phyloP scores from a whole-genome alignment of 371 early-diverging fungal species.

The Mortierella sp. region DNA sequence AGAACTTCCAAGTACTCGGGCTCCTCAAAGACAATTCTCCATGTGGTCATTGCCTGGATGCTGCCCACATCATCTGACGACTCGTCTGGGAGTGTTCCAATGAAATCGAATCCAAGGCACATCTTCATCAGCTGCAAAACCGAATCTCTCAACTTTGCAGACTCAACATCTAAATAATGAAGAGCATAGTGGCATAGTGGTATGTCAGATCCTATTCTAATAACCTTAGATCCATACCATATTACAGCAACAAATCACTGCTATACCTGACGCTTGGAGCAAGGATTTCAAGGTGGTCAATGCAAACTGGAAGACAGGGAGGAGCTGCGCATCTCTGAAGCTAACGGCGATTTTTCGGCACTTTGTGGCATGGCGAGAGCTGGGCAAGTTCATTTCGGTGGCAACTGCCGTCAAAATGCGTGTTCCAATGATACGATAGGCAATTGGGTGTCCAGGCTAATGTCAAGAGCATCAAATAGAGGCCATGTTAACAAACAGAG shows the following conservation, averaged over 20 bases:
- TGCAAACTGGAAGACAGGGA: constrained; percentile 79
- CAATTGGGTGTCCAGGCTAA: constrained; percentile 64
- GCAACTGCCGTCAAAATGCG: constrained; percentile 72
- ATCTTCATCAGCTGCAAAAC: constrained; percentile 74
- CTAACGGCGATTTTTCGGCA: constrained; percentile 76
- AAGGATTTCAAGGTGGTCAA: constrained; percentile 65
- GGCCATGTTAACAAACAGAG: not conserved
- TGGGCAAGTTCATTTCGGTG: constrained; percentile 73
- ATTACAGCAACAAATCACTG: not conserved
- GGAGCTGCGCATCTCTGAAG: constrained; percentile 86
- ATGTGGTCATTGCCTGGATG: constrained; percentile 84
- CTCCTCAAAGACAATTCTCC: constrained; percentile 84
- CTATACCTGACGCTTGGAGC: constrained; percentile 29
- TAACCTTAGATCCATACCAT: too few species aligned
- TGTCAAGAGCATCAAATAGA: not conserved
- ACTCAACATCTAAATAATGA: constrained; percentile 57
- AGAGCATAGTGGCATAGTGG: not conserved
- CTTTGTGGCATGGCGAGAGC: constrained; percentile 66
- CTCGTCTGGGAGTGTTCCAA: constrained; percentile 89
- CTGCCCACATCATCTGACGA: constrained; percentile 89
- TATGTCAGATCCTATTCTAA: not conserved
- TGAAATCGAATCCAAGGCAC: constrained; percentile 89
- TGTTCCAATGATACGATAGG: constrained; percentile 77
- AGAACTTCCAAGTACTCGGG: constrained; percentile 77
- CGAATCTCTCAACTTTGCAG: constrained; percentile 70